A percentile compares a stretch with the other conserved stretches of the same genome.
These are phyloP conservation scores for Thalassiosira pacifica DNA, from an alignment of 352 stramenopile genomes.

Conservation along the genomic window DNA sequence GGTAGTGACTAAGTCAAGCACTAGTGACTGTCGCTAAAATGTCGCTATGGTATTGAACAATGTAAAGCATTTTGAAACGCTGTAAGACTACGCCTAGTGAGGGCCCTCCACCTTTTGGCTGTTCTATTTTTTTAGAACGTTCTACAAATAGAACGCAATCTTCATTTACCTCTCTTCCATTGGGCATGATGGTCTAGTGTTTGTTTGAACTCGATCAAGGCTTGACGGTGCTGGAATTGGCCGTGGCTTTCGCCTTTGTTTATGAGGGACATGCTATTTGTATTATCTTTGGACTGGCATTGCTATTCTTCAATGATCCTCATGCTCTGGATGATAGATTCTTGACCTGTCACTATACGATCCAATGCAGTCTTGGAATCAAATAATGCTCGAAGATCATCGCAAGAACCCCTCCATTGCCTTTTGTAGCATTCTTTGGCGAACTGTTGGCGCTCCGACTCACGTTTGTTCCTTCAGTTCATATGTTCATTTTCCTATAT, in stretches of 20 bases:
- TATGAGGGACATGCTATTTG: constrained; percentile 35
- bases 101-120: too few relatives aligned
- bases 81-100: too few relatives aligned
- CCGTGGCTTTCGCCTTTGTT: constrained; percentile 50
- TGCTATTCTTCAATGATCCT: constrained; percentile 26
- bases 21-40: too few relatives aligned
- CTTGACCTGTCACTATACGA: constrained; percentile 63
- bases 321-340: constrained; percentile 54
- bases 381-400: constrained; percentile 82
- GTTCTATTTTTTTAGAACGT: too few relatives aligned
- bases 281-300: constrained; percentile 19
- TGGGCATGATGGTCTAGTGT: constrained; percentile 61
- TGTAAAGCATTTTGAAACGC: too few relatives aligned
- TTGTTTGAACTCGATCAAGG: constrained; percentile 24
- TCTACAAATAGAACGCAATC: too few relatives aligned
- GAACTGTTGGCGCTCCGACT: constrained; percentile 72
- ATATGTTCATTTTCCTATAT: constrained; percentile 77
- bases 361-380: constrained; percentile 73
- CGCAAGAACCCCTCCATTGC: constrained; percentile 81
- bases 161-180: constrained; percentile 36
- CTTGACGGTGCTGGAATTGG: constrained; percentile 22
- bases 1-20: too few relatives aligned
- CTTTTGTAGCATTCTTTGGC: constrained; percentile 77
- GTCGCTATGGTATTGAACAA: too few relatives aligned
- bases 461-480: constrained; percentile 73